phyloP scores from a whole-genome alignment of 805 yeast species.

The Suhomyces tanzawaensis region DNA sequence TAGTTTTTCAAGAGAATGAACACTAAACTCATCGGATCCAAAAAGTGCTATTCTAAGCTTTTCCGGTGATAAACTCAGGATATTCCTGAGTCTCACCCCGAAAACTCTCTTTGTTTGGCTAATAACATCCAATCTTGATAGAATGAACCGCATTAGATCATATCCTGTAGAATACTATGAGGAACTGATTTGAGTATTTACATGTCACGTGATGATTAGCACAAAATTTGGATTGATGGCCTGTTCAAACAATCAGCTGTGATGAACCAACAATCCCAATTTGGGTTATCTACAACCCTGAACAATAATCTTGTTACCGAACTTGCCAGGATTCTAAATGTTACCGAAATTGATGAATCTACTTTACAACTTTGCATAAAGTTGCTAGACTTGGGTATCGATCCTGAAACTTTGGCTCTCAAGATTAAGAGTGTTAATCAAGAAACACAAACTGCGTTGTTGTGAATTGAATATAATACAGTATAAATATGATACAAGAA shows the following conservation, averaged over 20 bases:
- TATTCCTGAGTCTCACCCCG: not conserved
- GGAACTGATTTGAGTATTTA: no score
- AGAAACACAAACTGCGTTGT: constrained; percentile 18
- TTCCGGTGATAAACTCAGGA: not conserved
- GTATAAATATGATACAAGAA: constrained; percentile 2
- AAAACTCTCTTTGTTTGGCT: not conserved
- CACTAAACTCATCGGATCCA: constrained; percentile 75
- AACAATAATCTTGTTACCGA: constrained; percentile 16
- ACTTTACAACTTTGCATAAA: constrained; percentile 32
- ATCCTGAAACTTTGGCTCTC: constrained; percentile 27
- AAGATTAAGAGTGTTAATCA: constrained; percentile 23
- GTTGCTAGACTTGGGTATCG: constrained; percentile 35
- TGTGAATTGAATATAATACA: not conserved
- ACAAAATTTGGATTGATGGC: no score
- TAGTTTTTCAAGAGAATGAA: constrained; percentile 45
- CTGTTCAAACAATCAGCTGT: no score
- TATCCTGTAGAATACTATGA: no score
- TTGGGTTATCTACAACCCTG: no score
- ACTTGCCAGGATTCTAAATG: constrained; percentile 23
- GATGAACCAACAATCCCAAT: constrained; percentile 5
- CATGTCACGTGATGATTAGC: no score
- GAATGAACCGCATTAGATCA: no score
- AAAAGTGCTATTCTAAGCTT: constrained; percentile 55
- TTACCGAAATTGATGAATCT: constrained; percentile 24
- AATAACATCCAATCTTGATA: no score